Conservation (phyloP, 768 basidiomycete genomes). For the Lactifluus subvellereus region DNA sequence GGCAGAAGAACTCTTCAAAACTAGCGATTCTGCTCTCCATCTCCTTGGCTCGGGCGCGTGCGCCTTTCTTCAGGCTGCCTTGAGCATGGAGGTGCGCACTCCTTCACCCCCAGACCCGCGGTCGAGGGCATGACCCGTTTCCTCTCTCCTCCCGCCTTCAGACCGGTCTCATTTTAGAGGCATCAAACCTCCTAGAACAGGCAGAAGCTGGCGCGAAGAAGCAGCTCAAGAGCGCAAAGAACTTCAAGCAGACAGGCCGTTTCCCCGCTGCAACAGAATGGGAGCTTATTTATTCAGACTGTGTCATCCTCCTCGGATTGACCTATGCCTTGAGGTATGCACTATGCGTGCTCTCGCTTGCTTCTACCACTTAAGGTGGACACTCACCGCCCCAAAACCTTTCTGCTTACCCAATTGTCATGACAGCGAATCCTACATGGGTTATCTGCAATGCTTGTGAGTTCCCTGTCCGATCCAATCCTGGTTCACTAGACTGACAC, state of each 20-base stretch:
- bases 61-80: slow-evolving; percentile 68
- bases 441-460: slow-evolving; percentile 73
- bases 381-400: not conserved
- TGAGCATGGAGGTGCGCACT: slow-evolving; percentile 66
- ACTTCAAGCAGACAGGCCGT: slow-evolving; percentile 31
- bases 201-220: slow-evolving; percentile 60
- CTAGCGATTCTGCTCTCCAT: slow-evolving; percentile 60
- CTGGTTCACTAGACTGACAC: not conserved
- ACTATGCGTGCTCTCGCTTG: not conserved
- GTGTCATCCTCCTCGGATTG: slow-evolving; percentile 62
- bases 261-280: slow-evolving; percentile 66
- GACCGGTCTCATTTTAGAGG: slow-evolving; percentile 60
- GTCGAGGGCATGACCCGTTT: not conserved
- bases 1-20: slow-evolving; percentile 48
- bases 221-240: slow-evolving; percentile 38
- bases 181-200: slow-evolving; percentile 45
- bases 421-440: slow-evolving; percentile 68
- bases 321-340: slow-evolving; percentile 63
- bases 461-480: slow-evolving; percentile 26
- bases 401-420: slow-evolving; percentile 3
- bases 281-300: slow-evolving; percentile 72
- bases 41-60: slow-evolving; percentile 65
- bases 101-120: not conserved
- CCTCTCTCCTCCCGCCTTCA: slow-evolving; percentile 26
- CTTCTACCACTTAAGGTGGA: not conserved